These are phyloP conservation scores for Apiotrichum siamense DNA, from an alignment of 1,284 basidiomycete species.

Conservation along the genomic window DNA sequence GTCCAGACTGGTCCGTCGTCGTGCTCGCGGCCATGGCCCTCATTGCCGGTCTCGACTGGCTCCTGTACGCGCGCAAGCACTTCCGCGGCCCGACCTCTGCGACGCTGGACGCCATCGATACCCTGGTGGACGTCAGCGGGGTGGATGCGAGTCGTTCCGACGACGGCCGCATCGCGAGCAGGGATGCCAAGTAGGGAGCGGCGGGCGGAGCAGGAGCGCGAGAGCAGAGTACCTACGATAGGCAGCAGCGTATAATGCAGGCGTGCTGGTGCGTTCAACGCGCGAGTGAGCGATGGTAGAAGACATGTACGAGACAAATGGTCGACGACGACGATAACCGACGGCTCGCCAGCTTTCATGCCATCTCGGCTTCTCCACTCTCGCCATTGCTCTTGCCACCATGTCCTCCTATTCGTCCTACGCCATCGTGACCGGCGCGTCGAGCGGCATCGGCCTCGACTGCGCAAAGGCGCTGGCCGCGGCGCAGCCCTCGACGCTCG, in stretches of 20 bases:
- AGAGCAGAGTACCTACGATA: too few relatives aligned
- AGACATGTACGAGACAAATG: too few relatives aligned
- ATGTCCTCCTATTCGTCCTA: not conserved
- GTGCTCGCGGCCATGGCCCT: conserved; percentile 12
- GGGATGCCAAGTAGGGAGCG: too few relatives aligned
- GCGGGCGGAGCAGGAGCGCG: too few relatives aligned
- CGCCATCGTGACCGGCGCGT: conserved; percentile 7
- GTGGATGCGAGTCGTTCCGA: not conserved
- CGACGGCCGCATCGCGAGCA: too few relatives aligned
- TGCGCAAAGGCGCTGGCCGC: conserved; percentile 11
- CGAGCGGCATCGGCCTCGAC: conserved; percentile 23
- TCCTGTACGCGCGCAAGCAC: conserved; percentile 14
- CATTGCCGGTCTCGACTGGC: conserved; percentile 10
- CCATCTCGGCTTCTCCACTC: too few relatives aligned
- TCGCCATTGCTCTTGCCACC: too few relatives aligned
- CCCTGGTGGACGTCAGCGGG: not conserved
- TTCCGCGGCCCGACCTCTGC: conserved; percentile 9
- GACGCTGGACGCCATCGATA: conserved; percentile 5
- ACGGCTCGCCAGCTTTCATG: too few relatives aligned
- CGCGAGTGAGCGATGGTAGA: too few relatives aligned
- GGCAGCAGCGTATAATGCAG: too few relatives aligned
- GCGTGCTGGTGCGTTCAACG: too few relatives aligned
- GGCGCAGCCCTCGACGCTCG: conserved; percentile 11
- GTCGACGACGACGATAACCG: too few relatives aligned
- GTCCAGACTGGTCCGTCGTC: conserved; percentile 11